Evolutionary conservation across 2,329 filamentous ascomycete genomes (phyloP), one percentile per base, ranked within the genome.

Genomic region (Parascedosporium putredinis): DNA sequence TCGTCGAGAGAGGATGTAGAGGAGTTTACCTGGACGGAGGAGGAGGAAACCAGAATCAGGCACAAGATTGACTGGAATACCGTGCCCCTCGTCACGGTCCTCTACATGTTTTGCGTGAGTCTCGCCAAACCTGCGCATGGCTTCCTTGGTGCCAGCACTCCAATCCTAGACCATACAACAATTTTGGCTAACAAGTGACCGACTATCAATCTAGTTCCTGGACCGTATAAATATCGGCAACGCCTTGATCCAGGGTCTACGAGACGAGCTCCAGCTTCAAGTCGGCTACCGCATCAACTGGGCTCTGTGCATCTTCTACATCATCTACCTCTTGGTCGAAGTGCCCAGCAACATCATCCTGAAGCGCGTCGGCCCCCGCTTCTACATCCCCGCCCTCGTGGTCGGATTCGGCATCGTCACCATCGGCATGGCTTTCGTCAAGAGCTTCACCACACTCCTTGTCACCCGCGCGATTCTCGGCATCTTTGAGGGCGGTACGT

Each of bases 161-260:
- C n/a, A n/a, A n/a, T n/a, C n/a, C n/a, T n/a, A n/a, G n/a, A n/a
- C n/a, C n/a, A n/a, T n/a, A n/a, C n/a, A n/a, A n/a, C n/a, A n/a
- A n/a, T n/a, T n/a, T n/a, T n/a, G n/a, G n/a, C n/a, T n/a, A n/a
- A n/a, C n/a, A n/a, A n/a, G n/a, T n/a, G n/a, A n/a, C n/a, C n/a
- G n/a, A n/a, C n/a, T n/a, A n/a, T n/a, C n/a, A n/a, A n/a, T n/a
- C n/a, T n/a, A n/a, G 1, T 75, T 75, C 53, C 68, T 76, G 46
- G 83, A 86, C 62, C 74, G 84, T 38, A 84, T 82, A n/a, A 87
- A 86, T 59, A 79, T 86, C 33, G 83, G 76, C 52, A 79, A 79
- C 60, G 76, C 75, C 2, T 67, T 73, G 40, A 78, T 79, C 49
- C 71, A 76, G 52, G 76, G 76, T 16, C 67, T 80, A 66, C 61